Conservation (phyloP, 306 rosid species). For the Vachellia pachyceras region DNA sequence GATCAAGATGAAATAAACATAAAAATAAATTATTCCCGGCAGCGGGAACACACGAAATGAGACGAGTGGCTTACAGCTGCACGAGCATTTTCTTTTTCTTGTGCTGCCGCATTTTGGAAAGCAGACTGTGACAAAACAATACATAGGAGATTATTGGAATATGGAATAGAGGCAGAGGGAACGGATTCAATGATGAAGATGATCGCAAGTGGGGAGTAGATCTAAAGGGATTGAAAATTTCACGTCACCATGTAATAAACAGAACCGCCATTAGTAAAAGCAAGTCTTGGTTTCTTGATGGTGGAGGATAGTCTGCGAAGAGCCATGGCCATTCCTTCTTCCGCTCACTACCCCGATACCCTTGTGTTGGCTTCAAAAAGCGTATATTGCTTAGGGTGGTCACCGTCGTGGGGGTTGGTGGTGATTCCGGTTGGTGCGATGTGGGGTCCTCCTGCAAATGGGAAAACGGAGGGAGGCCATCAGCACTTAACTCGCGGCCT, state of each 20-base stretch:
- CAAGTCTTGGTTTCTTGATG: slow-evolving; percentile 44
- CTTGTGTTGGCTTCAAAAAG: neutral
- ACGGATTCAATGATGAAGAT: neutral
- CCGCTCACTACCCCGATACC: neutral
- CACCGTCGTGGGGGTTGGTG: slow-evolving; percentile 41
- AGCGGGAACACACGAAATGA: neutral
- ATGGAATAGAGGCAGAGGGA: neutral
- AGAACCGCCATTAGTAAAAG: slow-evolving; percentile 52
- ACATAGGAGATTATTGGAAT: neutral
- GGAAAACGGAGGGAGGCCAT: neutral
- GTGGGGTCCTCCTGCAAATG: slow-evolving; percentile 31
- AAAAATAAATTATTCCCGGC: neutral
- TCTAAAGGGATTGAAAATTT: neutral
- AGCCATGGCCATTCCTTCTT: slow-evolving; percentile 62
- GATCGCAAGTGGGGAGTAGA: neutral
- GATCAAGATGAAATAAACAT: slow-evolving; percentile 19
- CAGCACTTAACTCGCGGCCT: neutral
- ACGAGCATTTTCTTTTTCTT: slow-evolving; percentile 57
- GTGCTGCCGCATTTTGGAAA: slow-evolving; percentile 51
- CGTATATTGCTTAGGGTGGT: slow-evolving; percentile 15
- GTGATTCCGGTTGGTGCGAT: neutral
- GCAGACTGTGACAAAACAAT: slow-evolving; percentile 61
- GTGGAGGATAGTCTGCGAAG: slow-evolving; percentile 68
- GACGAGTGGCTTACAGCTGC: slow-evolving; percentile 53
- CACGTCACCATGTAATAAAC: slow-evolving; percentile 56